Evolutionary conservation across 345 rosid genomes (phyloP), one percentile per base, ranked within the genome.

Genomic region (Corchorus capsularis): DNA sequence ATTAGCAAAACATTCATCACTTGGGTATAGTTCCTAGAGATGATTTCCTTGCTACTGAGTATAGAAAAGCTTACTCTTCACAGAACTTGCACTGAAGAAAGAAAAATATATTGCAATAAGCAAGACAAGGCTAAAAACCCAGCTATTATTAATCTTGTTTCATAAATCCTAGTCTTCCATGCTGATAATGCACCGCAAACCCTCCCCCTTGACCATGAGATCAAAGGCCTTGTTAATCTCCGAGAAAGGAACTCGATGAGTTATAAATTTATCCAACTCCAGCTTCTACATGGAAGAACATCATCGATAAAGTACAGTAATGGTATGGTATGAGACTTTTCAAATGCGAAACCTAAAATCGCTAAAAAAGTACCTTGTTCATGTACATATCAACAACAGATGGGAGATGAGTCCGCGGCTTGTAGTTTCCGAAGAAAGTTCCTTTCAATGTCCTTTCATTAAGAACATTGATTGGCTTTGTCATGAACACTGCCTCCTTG

Each of bases 151-250:
- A 45, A 9, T 45, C 8, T 45, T 45, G 47, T 45, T 45, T 45
- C 47, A 5, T 1, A 3, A 37, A 16, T 20, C 39, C 43, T 64
- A 78, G 9, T 65, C 81, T 69, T 79, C 90, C 89, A 86, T 85
- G 22, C 72, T 67, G 71, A 87, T 87, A 20, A 86, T 80, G 80
- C 89, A 86, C 43, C 87, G 65, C 69, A 86, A 61, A 13, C 90
- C 74, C 73, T 79, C 85, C 50, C 91, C 88, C 12, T 77, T 81
- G 34, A 83, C 60, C 93, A 87, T 87, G 64, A 65, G 73, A 13
- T 89, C 90, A 20, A 87, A 89, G 2, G 89, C 86, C 63, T 82
- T 86, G 71, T 88, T 89, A 80, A 87, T 87, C 50, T 87, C 84
- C 1, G 86, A 75, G 81, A 89, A 81, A 10, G 85, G 68, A 15